Evolutionary conservation across 139 green algal species (phyloP), one percentile per base, ranked within the genome.

Genomic region (Micractinium sp.): DNA sequence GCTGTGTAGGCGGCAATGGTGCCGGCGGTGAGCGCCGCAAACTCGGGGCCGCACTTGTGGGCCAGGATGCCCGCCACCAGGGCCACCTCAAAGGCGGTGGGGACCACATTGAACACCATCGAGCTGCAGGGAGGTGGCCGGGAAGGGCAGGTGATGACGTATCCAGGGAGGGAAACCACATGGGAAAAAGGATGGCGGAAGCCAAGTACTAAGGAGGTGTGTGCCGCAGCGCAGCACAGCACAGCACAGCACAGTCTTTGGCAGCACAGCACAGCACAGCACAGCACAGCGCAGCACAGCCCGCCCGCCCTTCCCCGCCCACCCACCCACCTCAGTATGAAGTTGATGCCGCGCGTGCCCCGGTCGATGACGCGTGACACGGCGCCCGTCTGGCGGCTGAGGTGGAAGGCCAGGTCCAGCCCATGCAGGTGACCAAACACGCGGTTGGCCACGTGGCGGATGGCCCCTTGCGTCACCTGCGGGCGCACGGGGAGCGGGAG

Each of bases 21-120:
- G 63, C 61, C 97, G 0, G 94, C 91, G 1, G 98, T 99, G 41
- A 99, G 93, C 3, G 71, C 91, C 0, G 96, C 97, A 91, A 99
- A 97, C 47, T 91, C 75, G 15, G 95, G 89, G 12, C 98, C 98
- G 93, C 97, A 99, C 91, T 98, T 98, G 90, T 94, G 94, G 2
- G 94, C 94, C 56, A 99, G 93, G 88, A 99, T 97, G 81, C 91
- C 94, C 5, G 91, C 90, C 38, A 99, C 97, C 47, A 99, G 87
- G 12, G 90, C 84, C 13, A 98, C 94, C 92, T 99, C 97, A 31
- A 99, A 93, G 29, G 96, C 82, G 15, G 97, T 99, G 38, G 97
- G 97, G 29, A 97, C 94, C 38, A 99, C 97, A 86, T 99, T 99
- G 95, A 99, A 99, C 5, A 99, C 92, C 95, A 98, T 96, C 87